Percentiles rank a stretch among this genome's conserved stretches.
These are phyloP conservation scores for Microbotryum silenes-acaulis DNA, from an alignment of 1,284 basidiomycete genomes.

Conservation along the genomic window DNA sequence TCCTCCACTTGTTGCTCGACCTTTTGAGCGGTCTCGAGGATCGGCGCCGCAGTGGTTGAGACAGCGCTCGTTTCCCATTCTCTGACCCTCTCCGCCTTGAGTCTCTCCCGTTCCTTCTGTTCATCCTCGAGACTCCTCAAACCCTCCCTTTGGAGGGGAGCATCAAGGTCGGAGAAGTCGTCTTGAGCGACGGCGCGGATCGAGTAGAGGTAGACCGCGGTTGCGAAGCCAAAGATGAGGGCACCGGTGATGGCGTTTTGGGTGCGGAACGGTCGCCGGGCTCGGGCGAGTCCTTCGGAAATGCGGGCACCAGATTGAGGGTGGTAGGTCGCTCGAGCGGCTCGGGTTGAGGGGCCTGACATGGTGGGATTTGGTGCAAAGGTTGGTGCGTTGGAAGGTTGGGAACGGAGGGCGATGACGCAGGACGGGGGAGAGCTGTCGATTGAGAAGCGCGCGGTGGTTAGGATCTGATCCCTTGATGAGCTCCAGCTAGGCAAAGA, in stretches of 20 bases:
- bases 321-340: constrained; percentile 25
- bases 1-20: not conserved
- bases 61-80: too few species aligned
- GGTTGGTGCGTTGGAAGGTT: not conserved
- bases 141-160: constrained; percentile 13
- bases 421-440: not conserved
- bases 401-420: not conserved
- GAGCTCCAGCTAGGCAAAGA: not conserved
- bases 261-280: constrained; percentile 70
- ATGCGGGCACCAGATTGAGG: constrained; percentile 43
- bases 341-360: constrained; percentile 9
- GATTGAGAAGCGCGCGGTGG: too few species aligned
- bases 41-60: too few species aligned
- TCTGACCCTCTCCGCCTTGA: constrained; percentile 8
- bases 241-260: constrained; percentile 73
- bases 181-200: constrained; percentile 90
- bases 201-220: constrained; percentile 85
- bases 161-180: constrained; percentile 51
- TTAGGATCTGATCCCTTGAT: not conserved
- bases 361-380: not conserved
- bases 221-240: constrained; percentile 62
- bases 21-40: too few species aligned
- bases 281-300: constrained; percentile 77
- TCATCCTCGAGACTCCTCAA: constrained; percentile 27
- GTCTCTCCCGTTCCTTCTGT: constrained; percentile 5